A percentile compares a stretch with the other conserved stretches of the same genome.
These are phyloP conservation scores for Monosporascus sp. DNA, from an alignment of 2,329 filamentous ascomycete genomes.

Conservation along the genomic window DNA sequence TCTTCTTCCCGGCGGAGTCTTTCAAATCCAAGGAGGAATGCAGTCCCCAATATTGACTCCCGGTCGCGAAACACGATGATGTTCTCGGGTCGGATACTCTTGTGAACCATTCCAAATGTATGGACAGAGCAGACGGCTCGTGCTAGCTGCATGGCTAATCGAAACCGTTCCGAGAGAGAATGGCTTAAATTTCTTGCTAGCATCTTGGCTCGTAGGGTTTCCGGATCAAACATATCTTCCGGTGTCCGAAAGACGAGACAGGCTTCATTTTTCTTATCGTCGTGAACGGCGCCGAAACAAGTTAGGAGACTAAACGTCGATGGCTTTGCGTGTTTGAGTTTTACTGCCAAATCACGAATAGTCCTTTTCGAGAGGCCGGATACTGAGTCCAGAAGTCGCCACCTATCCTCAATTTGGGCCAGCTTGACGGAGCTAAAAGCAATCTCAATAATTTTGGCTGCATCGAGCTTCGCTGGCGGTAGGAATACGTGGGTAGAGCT, in stretches of 20 bases:
- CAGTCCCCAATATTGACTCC: neutral
- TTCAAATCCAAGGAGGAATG: slow-evolving; percentile 10
- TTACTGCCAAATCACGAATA: slow-evolving; percentile 16
- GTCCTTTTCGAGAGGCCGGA: slow-evolving; percentile 1
- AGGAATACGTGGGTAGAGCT: neutral
- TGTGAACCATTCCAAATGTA: slow-evolving; percentile 35
- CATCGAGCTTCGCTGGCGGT: neutral
- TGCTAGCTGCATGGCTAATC: slow-evolving; percentile 25
- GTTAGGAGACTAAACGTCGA: slow-evolving; percentile 14
- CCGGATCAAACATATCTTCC: neutral
- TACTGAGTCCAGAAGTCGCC: too few relatives aligned
- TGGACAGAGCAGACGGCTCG: slow-evolving; percentile 24
- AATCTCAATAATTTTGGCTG: neutral
- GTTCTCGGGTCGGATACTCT: slow-evolving; percentile 35
- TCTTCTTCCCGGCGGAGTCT: slow-evolving; percentile 7
- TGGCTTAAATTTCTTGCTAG: neutral
- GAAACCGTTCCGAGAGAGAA: slow-evolving; percentile 25
- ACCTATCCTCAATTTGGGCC: too few relatives aligned
- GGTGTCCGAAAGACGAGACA: neutral
- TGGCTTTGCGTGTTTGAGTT: slow-evolving; percentile 13
- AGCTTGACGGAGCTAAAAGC: too few relatives aligned
- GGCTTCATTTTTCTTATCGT: neutral
- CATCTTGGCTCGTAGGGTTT: neutral
- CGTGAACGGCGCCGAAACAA: slow-evolving; percentile 12
- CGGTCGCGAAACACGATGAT: slow-evolving; percentile 22